Evolutionary conservation across 2,329 filamentous ascomycete species (phyloP).

Genomic region (Thyridium curvatum): DNA sequence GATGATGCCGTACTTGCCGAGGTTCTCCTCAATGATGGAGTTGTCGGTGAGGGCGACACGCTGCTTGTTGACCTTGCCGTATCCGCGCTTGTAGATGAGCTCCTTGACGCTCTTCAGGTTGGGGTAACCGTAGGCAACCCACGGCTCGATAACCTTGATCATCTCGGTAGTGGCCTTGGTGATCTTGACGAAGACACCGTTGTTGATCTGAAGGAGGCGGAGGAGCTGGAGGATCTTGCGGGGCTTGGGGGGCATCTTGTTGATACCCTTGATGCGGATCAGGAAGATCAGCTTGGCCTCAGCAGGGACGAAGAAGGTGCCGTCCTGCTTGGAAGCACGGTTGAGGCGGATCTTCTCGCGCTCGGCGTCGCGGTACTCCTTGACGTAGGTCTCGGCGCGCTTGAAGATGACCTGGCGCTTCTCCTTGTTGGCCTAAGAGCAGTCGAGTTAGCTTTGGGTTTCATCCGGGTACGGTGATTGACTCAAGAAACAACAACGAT

Average conservation of each 20-base stretch:
- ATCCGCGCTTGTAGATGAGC: constrained; percentile 99
- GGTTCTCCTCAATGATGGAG: constrained; percentile 90
- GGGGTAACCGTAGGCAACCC: constrained; percentile 98
- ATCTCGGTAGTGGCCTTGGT: constrained; percentile 98
- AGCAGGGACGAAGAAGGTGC: constrained; percentile 88
- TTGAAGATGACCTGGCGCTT: constrained; percentile 99
- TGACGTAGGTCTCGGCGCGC: constrained; percentile 98
- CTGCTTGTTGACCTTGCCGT: constrained; percentile 99
- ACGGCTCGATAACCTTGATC: constrained; percentile 97
- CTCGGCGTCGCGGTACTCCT: constrained; percentile 98
- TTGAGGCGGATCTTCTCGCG: constrained; percentile 94
- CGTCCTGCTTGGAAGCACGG: constrained; percentile 85
- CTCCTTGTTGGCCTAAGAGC: constrained; percentile 84
- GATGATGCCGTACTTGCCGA: constrained; percentile 98
- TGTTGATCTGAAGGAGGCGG: constrained; percentile 99
- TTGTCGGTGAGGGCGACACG: constrained; percentile 95
- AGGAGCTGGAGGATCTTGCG: constrained; percentile 99
- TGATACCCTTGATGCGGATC: constrained; percentile 99
- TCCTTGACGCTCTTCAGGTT: constrained; percentile 99
- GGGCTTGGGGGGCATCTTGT: constrained; percentile 99
- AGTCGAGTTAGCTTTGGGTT: constrained; percentile 16
- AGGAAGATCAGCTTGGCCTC: constrained; percentile 97
- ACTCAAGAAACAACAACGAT: constrained; percentile 1
- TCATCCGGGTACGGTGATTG: constrained; percentile 21
- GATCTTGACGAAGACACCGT: constrained; percentile 94